Percentiles rank a stretch among this genome's conserved stretches.
phyloP scores from a whole-genome alignment of 2,329 filamentous ascomycete species.

The Zasmidium citrigriseum region DNA sequence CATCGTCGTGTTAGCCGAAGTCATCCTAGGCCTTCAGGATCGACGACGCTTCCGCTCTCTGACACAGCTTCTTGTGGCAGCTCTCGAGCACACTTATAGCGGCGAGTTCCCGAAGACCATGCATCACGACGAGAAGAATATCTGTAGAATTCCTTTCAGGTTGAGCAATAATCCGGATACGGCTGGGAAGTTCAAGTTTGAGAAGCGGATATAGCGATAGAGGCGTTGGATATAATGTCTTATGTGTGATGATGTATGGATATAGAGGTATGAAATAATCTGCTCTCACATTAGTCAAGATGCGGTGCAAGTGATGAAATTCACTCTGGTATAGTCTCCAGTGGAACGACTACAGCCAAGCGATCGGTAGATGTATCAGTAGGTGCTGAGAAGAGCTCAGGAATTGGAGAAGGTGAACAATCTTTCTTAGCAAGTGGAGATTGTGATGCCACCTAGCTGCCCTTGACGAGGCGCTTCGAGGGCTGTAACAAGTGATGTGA shows the following conservation, averaged over 20 bases:
- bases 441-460: too few species aligned
- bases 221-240: not conserved
- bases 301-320: too few species aligned
- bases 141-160: conserved; percentile 20
- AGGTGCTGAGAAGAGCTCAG: too few species aligned
- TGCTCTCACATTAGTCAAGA: too few species aligned
- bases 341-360: too few species aligned
- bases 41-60: conserved; percentile 16
- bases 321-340: too few species aligned
- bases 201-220: conserved; percentile 2
- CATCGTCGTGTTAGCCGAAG: conserved; percentile 21
- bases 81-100: conserved; percentile 25
- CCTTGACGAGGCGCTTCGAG: too few species aligned
- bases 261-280: not conserved
- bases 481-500: too few species aligned
- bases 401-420: too few species aligned
- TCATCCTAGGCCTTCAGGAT: conserved; percentile 19
- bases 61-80: conserved; percentile 26
- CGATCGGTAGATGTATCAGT: too few species aligned
- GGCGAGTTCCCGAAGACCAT: conserved; percentile 21
- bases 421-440: too few species aligned
- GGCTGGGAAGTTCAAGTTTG: conserved; percentile 20
- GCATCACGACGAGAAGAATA: conserved; percentile 18
- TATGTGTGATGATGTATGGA: not conserved
- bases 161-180: conserved; percentile 7